phyloP scores from a whole-genome alignment of 1,284 basidiomycete species.

The Trichosporon sp. region DNA sequence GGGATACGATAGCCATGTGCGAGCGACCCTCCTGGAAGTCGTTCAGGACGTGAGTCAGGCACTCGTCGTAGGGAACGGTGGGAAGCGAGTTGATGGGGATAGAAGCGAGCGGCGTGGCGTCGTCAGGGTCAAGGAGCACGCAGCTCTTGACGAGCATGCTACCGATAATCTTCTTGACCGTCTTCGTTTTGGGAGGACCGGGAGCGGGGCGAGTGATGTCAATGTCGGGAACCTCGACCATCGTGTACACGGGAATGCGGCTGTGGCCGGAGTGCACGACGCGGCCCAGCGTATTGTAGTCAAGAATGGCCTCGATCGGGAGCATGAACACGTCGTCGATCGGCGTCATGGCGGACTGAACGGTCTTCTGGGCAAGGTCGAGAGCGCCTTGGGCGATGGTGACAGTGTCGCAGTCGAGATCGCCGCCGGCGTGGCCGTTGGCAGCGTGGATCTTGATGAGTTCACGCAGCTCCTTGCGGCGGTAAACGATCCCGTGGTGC shows the following conservation, averaged over 20 bases:
- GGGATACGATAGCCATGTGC: constrained; percentile 86
- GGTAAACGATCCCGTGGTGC: constrained; percentile 60
- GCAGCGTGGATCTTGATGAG: constrained; percentile 71
- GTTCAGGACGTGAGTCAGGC: constrained; percentile 82
- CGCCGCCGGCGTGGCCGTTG: constrained; percentile 65
- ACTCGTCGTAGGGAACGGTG: constrained; percentile 80
- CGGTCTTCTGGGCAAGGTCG: constrained; percentile 69
- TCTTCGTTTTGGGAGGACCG: constrained; percentile 55
- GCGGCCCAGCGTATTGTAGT: constrained; percentile 72
- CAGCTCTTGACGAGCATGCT: constrained; percentile 80
- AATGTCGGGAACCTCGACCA: constrained; percentile 65
- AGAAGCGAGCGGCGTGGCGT: constrained; percentile 73
- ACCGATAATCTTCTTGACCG: constrained; percentile 75
- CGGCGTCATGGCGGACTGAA: constrained; percentile 76
- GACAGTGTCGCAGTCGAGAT: constrained; percentile 72
- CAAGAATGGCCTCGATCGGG: constrained; percentile 74
- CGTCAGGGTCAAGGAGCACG: constrained; percentile 84
- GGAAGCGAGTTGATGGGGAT: constrained; percentile 82
- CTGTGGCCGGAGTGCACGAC: constrained; percentile 79
- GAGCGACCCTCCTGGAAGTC: constrained; percentile 87
- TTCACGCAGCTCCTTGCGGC: constrained; percentile 66
- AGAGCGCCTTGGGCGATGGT: constrained; percentile 74
- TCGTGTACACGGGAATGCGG: constrained; percentile 66
- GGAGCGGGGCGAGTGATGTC: constrained; percentile 32
- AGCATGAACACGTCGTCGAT: constrained; percentile 72